Base-by-base conservation (phyloP, 2,329 filamentous ascomycete genomes). In the Neocatenulostroma microsporum region DNA sequence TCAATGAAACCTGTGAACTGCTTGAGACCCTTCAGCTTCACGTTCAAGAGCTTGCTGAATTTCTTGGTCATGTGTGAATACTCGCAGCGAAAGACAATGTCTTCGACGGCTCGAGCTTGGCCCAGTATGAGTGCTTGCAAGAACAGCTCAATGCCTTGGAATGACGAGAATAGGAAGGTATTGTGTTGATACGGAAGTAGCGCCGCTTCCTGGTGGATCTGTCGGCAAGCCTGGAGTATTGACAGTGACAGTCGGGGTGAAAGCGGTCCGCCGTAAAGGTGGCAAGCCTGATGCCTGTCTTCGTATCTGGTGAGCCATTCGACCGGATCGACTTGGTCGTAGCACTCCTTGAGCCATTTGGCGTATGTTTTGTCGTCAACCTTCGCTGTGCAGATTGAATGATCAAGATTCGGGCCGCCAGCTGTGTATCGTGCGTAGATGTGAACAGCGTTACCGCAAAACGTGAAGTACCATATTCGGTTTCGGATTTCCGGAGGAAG, bases 401-500 rank as follows among this genome's bases (percentile, higher is more conserved):
- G 18, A 10, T 12, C 9, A 10, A 32, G 5, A 8, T 21, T 13
- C 14, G 12, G 20, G 17, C 3, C n/a, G n/a, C n/a, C n/a, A 11
- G 5, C 8, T 17, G 4, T 4, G n/a, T n/a, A n/a, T 5, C 14
- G 4, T 13, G 5, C 18, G 15, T 13, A 12, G 30, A 44, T 13
- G 12, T 44, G 41, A 25, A 41, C 12, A 12, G 24, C 21, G 12
- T 27, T 12, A 11, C 32, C 35, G 3, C 31, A 35, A 17, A 44
- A 32, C 7, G 34, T 18, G 21, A 38, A 24, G 30, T 14, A 12
- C 26, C 31, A 44, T 21, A 44, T 44, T 10, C 36, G 35, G 15
- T 36, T 38, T 11, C 39, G 30, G 5, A 44, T 29, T 21, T 44
- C 41, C 4, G 41, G 34, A 2, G 41, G 34, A 9, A 44, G 26